Evolutionary conservation across 768 basidiomycete genomes (phyloP).

Genomic region (Leccinum uliginosum): DNA sequence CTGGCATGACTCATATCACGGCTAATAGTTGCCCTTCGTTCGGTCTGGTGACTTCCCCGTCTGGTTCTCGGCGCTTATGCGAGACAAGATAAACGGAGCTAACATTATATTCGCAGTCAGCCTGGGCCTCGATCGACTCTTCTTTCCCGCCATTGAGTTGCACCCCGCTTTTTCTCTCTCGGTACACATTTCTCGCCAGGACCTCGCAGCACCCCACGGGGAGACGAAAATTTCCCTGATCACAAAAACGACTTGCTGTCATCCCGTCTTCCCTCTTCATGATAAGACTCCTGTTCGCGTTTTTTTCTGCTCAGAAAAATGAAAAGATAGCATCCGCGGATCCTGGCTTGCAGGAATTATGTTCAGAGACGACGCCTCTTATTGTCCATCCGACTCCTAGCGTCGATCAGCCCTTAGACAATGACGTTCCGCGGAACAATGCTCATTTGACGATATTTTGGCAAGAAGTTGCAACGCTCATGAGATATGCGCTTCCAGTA

Average conservation of each 20-base stretch:
- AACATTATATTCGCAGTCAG: neutral
- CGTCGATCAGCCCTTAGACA: conserved; percentile 37
- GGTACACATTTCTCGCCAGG: conserved; percentile 40
- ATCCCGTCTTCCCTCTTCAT: neutral
- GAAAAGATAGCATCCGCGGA: neutral
- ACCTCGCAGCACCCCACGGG: neutral
- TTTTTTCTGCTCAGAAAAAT: neutral
- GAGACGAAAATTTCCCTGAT: conserved; percentile 7
- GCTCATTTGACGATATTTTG: neutral
- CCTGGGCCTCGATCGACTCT: neutral
- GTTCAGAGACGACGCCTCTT: conserved; percentile 55
- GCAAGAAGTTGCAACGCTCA: conserved; percentile 37
- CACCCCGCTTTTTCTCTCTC: conserved; percentile 27
- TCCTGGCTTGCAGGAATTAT: neutral
- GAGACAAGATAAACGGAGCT: neutral
- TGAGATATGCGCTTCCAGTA: conserved; percentile 68
- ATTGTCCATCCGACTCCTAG: conserved; percentile 49
- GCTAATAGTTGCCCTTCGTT: neutral
- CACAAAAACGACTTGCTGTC: neutral
- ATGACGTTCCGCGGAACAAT: conserved; percentile 24
- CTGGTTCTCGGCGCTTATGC: neutral
- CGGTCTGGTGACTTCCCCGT: neutral
- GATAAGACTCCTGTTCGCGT: conserved; percentile 2
- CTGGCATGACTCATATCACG: neutral
- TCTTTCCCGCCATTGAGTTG: neutral